These are phyloP conservation scores for Elongisporangium undulatum DNA, from an alignment of 352 stramenopile genomes.

Conservation along the genomic window DNA sequence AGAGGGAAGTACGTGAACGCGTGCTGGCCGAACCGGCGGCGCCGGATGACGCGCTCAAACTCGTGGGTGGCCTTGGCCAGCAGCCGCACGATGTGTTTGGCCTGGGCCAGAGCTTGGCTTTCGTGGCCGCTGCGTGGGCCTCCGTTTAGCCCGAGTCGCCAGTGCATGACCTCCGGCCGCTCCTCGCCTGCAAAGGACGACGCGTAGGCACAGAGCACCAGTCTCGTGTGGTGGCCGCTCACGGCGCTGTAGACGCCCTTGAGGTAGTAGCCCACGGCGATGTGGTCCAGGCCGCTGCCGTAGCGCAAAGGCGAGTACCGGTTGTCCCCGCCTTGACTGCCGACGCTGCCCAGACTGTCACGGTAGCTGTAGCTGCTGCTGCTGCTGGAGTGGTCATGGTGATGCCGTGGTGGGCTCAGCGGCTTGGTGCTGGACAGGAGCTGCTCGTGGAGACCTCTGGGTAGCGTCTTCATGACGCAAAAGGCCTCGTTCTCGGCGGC, in stretches of 20 bases:
- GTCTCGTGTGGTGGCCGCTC: conserved; percentile 41
- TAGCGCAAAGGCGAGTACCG: conserved; percentile 14
- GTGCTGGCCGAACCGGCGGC: conserved; percentile 52
- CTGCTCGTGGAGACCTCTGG: conserved; percentile 36
- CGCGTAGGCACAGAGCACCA: conserved; percentile 59
- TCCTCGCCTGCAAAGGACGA: conserved; percentile 9
- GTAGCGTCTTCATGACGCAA: conserved; percentile 64
- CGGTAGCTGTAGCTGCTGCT: not conserved
- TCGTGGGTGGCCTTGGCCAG: conserved; percentile 40
- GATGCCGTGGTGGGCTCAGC: not conserved
- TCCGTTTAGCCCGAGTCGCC: conserved; percentile 6
- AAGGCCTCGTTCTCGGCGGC: conserved; percentile 40
- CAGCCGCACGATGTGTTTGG: conserved; percentile 47
- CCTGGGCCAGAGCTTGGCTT: conserved; percentile 10
- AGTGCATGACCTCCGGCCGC: conserved; percentile 8
- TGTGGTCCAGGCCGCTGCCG: conserved; percentile 42
- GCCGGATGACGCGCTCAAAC: conserved; percentile 52
- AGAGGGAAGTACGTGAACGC: conserved; percentile 35
- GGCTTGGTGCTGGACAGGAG: conserved; percentile 14
- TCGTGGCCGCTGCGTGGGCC: not conserved
- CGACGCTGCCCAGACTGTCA: not conserved
- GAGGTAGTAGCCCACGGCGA: conserved; percentile 64
- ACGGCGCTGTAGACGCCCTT: conserved; percentile 37
- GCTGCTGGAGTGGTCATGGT: not conserved
- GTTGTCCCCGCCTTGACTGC: not conserved